Conservation (phyloP, 2,329 filamentous ascomycete genomes). For the Ophiostoma quercus region DNA sequence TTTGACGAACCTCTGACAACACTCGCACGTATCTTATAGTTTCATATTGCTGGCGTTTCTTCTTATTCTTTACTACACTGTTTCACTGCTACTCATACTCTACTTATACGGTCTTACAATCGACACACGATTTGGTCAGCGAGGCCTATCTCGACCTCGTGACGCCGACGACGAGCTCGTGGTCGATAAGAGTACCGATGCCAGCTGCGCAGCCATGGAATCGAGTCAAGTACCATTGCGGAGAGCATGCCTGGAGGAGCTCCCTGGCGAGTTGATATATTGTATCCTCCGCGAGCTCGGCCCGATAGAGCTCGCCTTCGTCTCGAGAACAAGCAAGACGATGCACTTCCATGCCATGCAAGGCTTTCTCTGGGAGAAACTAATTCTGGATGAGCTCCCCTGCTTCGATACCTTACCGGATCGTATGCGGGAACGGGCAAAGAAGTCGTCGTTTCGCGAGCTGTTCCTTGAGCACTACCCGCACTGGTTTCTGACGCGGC, state of each 20-base stretch:
- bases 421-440: conserved; percentile 48
- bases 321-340: conserved; percentile 54
- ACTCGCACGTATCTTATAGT: background rate
- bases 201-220: too few relatives aligned
- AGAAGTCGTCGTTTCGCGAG: conserved; percentile 58
- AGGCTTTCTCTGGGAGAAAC: conserved; percentile 66
- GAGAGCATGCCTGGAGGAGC: conserved; percentile 27
- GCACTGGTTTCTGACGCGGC: conserved; percentile 75
- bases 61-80: too few relatives aligned
- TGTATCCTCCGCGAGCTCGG: conserved; percentile 63
- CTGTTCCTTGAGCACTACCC: conserved; percentile 71
- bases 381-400: conserved; percentile 65
- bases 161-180: background rate
- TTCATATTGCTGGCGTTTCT: too few relatives aligned
- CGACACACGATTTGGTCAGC: too few relatives aligned
- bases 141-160: background rate
- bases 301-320: conserved; percentile 55
- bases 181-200: too few relatives aligned
- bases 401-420: conserved; percentile 44
- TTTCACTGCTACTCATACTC: too few relatives aligned
- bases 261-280: conserved; percentile 72
- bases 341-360: conserved; percentile 56
- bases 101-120: too few relatives aligned
- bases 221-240: background rate
- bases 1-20: background rate